Evolutionary conservation across 352 stramenopile genomes (phyloP).

Genomic region (Phytophthora rubi): DNA sequence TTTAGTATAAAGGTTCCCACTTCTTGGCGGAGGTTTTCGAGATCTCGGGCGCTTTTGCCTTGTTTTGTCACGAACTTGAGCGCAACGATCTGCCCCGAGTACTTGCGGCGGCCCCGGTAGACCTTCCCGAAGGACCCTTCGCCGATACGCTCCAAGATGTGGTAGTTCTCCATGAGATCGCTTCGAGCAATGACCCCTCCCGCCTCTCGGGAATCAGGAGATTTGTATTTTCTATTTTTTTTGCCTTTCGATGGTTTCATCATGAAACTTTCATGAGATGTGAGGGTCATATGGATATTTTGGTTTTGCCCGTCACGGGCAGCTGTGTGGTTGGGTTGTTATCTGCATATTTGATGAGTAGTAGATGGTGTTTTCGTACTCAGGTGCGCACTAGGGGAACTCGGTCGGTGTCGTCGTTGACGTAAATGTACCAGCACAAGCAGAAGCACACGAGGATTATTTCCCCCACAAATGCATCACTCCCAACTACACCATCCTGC

Average conservation of each 20-base stretch:
- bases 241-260: not conserved
- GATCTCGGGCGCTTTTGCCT: conserved; percentile 90
- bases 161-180: conserved; percentile 89
- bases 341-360: not conserved
- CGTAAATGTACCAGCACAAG: not conserved
- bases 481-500: too few relatives aligned
- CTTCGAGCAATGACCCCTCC: not conserved
- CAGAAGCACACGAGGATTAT: not conserved
- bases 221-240: conserved; percentile 10
- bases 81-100: conserved; percentile 89
- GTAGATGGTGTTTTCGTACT: not conserved
- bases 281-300: too few relatives aligned
- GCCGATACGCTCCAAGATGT: conserved; percentile 93
- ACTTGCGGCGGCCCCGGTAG: conserved; percentile 85
- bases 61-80: conserved; percentile 96
- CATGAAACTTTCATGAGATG: too few relatives aligned
- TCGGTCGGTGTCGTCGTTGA: not conserved
- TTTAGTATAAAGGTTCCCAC: conserved; percentile 35
- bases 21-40: conserved; percentile 93
- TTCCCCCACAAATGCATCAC: not conserved
- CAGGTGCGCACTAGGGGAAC: not conserved
- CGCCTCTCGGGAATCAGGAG: not conserved
- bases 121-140: conserved; percentile 91
- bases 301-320: not conserved
- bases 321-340: not conserved